Percentiles rank a stretch among this genome's conserved stretches.
phyloP scores from a whole-genome alignment of 148 eudicot species.

The Rhododendron griersonianum region DNA sequence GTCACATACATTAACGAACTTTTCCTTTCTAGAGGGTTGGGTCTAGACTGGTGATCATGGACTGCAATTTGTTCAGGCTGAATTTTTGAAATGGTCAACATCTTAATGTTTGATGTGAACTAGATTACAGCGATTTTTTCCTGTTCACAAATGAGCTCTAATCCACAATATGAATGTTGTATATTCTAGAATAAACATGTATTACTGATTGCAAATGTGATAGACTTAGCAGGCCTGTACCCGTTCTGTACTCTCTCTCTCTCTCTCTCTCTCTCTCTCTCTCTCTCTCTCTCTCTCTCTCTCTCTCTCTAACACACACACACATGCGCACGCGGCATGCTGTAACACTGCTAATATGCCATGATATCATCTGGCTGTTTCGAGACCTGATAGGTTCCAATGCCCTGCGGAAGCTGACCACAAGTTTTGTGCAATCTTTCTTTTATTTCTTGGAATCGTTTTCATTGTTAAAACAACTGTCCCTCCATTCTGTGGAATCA shows the following conservation, averaged over 20 bases:
- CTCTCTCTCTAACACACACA: too few species aligned
- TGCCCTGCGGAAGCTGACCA: neutral
- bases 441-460: neutral
- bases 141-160: neutral
- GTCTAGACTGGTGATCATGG: conserved; percentile 71
- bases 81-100: neutral
- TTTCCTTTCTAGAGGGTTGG: conserved; percentile 57
- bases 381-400: neutral
- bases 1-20: conserved; percentile 61
- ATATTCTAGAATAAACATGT: neutral
- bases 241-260: neutral
- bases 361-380: neutral
- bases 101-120: neutral
- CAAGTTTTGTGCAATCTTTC: neutral
- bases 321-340: neutral
- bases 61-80: neutral
- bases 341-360: neutral
- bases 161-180: neutral
- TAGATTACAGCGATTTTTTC: neutral
- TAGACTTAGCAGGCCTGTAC: neutral
- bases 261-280: too few species aligned
- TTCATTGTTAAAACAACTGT: neutral
- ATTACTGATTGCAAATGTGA: neutral
- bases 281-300: neutral
- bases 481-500: neutral